A percentile compares a stretch with the other conserved stretches of the same genome.
Evolutionary conservation across 176 grass and related monocot genomes (phyloP).

Genomic region (Zoysia pacifica): DNA sequence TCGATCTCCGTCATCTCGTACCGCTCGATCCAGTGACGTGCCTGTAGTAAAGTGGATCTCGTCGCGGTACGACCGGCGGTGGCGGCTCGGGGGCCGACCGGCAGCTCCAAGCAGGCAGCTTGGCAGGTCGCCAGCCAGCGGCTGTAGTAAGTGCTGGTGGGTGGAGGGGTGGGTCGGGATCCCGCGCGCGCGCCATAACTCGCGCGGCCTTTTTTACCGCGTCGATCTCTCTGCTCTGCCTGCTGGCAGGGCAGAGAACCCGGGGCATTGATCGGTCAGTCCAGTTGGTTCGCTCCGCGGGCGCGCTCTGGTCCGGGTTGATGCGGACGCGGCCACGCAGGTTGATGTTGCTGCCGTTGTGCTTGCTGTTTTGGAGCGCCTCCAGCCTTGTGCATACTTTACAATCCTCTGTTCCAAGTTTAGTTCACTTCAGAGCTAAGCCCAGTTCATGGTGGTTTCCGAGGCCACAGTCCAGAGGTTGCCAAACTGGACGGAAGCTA

Average conservation of each 20-base stretch:
- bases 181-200: conserved; percentile 40
- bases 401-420: not conserved
- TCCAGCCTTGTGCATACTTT: not conserved
- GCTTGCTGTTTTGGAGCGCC: no score
- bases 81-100: not conserved
- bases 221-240: not conserved
- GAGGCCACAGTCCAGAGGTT: not conserved
- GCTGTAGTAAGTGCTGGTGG: conserved; percentile 34
- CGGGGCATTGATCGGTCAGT: not conserved
- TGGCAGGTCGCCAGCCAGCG: not conserved
- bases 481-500: conserved; percentile 21
- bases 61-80: not conserved
- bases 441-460: not conserved
- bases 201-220: not conserved
- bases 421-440: not conserved
- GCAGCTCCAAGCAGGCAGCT: not conserved
- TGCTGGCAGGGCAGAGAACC: conserved; percentile 6
- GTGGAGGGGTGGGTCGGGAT: conserved; percentile 29
- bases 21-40: conserved; percentile 10
- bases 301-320: not conserved
- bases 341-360: not conserved
- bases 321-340: not conserved
- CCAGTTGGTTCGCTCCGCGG: not conserved
- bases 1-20: not conserved
- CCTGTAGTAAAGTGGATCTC: not conserved